A percentile compares a stretch with the other conserved stretches of the same genome.
phyloP scores from a whole-genome alignment of 2,329 filamentous ascomycete genomes.

The Apiospora koreana region DNA sequence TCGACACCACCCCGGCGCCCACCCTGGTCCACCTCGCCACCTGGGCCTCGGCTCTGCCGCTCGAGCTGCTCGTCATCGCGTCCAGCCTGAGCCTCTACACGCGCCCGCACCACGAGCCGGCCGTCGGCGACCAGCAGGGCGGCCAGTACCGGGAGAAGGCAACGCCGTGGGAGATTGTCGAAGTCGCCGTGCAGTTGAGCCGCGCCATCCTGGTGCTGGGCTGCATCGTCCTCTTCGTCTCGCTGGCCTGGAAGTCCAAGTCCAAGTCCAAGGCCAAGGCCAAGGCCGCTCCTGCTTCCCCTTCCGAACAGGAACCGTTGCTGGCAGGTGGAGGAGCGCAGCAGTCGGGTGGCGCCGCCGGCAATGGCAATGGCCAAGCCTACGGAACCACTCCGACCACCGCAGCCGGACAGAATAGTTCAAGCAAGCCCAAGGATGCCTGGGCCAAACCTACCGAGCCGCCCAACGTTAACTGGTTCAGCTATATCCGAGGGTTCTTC shows the following conservation, averaged over 20 bases:
- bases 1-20: constrained; percentile 24
- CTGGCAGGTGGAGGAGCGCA: neutral
- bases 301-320: constrained; percentile 5
- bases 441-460: constrained; percentile 31
- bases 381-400: constrained; percentile 15
- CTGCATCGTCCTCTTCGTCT: neutral
- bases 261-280: neutral
- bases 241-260: neutral
- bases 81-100: constrained; percentile 26
- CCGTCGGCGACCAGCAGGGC: constrained; percentile 28
- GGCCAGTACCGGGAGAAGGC: constrained; percentile 20
- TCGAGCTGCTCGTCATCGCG: constrained; percentile 35
- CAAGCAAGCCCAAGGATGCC: constrained; percentile 20
- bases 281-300: too few relatives aligned
- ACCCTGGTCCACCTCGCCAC: constrained; percentile 34
- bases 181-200: constrained; percentile 33
- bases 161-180: constrained; percentile 29
- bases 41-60: constrained; percentile 34
- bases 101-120: constrained; percentile 27
- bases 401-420: constrained; percentile 21
- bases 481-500: constrained; percentile 46
- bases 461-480: constrained; percentile 38
- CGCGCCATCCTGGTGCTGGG: neutral
- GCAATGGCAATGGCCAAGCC: neutral
- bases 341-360: neutral